Percentiles rank a stretch among this genome's conserved stretches.
Conservation (phyloP, 2,329 filamentous ascomycete genomes). For the Keithomyces neogunnii region DNA sequence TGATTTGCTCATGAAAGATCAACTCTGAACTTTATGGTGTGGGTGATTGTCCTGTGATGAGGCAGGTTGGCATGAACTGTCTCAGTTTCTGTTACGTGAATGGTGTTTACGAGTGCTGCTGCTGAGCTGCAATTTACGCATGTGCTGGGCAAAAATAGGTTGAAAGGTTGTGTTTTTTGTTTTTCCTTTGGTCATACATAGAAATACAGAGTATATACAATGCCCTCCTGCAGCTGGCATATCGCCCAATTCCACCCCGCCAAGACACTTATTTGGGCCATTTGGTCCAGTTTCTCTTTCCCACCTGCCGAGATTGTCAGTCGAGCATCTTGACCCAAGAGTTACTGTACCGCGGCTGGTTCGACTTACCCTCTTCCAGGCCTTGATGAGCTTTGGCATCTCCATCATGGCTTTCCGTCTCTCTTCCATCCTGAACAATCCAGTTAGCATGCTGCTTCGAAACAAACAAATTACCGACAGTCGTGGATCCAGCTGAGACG, state of each 20-base stretch:
- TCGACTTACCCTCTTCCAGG: slow-evolving; percentile 81
- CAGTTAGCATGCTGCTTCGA: slow-evolving; percentile 7
- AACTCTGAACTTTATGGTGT: neutral
- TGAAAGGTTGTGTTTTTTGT: neutral
- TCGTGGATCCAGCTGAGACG: slow-evolving; percentile 19
- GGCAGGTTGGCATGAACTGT: too few relatives aligned
- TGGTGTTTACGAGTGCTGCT: too few relatives aligned
- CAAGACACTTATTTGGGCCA: slow-evolving; percentile 42
- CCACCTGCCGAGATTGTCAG: slow-evolving; percentile 37
- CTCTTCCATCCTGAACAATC: slow-evolving; percentile 61
- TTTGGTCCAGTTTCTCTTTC: slow-evolving; percentile 47
- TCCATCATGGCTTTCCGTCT: slow-evolving; percentile 86
- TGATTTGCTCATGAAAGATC: slow-evolving; percentile 4
- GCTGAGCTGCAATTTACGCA: too few relatives aligned
- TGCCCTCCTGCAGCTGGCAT: neutral
- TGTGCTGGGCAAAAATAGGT: too few relatives aligned
- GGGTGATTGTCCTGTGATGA: neutral
- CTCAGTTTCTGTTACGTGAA: too few relatives aligned
- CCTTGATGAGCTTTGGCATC: slow-evolving; percentile 85
- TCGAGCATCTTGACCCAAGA: neutral
- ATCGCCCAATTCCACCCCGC: neutral
- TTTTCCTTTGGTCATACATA: slow-evolving; percentile 15
- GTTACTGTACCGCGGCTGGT: too few relatives aligned
- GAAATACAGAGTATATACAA: slow-evolving; percentile 27
- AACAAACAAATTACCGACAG: neutral